phyloP scores from a whole-genome alignment of 164 flowering plant genomes.

The Magnolia officinalis region DNA sequence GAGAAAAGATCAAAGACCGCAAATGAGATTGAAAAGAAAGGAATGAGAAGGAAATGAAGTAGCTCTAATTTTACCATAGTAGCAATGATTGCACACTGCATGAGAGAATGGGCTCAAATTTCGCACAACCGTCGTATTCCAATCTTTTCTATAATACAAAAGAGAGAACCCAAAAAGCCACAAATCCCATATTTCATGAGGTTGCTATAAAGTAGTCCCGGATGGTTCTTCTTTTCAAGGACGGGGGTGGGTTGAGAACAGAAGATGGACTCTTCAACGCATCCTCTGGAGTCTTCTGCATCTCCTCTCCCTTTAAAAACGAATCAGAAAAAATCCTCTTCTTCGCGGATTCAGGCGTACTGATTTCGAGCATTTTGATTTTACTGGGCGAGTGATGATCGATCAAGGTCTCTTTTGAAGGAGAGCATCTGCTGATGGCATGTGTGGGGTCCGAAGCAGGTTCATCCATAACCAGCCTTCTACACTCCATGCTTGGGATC shows the following conservation, averaged over 20 bases:
- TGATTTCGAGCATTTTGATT: constrained; percentile 28
- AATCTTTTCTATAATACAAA: not conserved
- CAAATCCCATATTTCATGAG: constrained; percentile 19
- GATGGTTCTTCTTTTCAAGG: constrained; percentile 35
- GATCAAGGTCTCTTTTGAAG: constrained; percentile 13
- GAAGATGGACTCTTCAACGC: constrained; percentile 31
- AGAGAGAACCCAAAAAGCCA: not conserved
- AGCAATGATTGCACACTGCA: not conserved
- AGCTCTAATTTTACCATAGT: not conserved
- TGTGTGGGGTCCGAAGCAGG: constrained; percentile 16
- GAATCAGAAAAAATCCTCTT: constrained; percentile 19
- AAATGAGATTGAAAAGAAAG: no score
- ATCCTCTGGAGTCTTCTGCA: constrained; percentile 32
- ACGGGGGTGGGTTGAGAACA: constrained; percentile 65
- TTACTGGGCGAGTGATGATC: constrained; percentile 13
- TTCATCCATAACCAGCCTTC: constrained; percentile 37
- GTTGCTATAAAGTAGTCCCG: constrained; percentile 26
- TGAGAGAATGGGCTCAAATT: not conserved
- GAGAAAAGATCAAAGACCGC: not conserved
- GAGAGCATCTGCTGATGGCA: constrained; percentile 11
- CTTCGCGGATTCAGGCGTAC: constrained; percentile 56
- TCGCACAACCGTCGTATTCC: not conserved
- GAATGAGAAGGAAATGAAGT: not conserved
- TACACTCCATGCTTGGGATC: constrained; percentile 36
- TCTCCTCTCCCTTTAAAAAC: constrained; percentile 21